These are phyloP conservation scores for Urtica urens DNA, from an alignment of 306 rosid species.

Conservation along the genomic window DNA sequence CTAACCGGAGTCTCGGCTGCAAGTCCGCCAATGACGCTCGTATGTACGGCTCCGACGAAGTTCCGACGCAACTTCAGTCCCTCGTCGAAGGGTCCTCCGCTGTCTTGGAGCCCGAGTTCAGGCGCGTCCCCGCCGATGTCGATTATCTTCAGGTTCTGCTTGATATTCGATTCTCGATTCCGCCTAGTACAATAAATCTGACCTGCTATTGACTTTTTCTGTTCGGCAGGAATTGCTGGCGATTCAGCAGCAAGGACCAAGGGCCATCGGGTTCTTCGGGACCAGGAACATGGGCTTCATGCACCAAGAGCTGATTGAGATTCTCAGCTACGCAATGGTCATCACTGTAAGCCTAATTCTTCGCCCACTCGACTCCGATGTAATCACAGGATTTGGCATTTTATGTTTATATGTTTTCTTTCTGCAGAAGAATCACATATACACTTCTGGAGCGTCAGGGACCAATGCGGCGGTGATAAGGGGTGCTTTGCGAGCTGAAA, in stretches of 20 bases:
- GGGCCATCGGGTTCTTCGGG: slow-evolving; percentile 95
- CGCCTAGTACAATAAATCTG: neutral
- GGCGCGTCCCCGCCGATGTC: slow-evolving; percentile 72
- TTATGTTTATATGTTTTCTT: slow-evolving; percentile 2
- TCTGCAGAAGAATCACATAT: slow-evolving; percentile 91
- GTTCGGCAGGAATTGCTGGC: slow-evolving; percentile 75
- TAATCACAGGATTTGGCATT: too few species aligned
- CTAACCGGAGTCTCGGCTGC: too few species aligned
- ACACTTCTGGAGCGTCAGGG: slow-evolving; percentile 98
- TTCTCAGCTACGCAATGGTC: slow-evolving; percentile 99
- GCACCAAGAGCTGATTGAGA: slow-evolving; percentile 97
- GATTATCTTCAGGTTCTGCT: slow-evolving; percentile 80
- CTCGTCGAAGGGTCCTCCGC: slow-evolving; percentile 67
- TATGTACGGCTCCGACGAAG: slow-evolving; percentile 64
- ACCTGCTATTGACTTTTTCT: neutral
- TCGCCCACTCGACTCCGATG: too few species aligned
- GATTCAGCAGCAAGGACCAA: slow-evolving; percentile 99
- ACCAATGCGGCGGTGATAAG: slow-evolving; percentile 99
- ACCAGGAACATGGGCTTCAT: slow-evolving; percentile 98
- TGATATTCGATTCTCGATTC: neutral
- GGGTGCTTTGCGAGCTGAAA: slow-evolving; percentile 99
- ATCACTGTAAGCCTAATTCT: slow-evolving; percentile 75
- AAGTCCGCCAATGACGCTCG: slow-evolving; percentile 23
- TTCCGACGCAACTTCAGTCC: slow-evolving; percentile 84
- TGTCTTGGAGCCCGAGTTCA: slow-evolving; percentile 46